Conservation (phyloP, 2,329 filamentous ascomycete genomes). For the Calcarisporium arbuscula region DNA sequence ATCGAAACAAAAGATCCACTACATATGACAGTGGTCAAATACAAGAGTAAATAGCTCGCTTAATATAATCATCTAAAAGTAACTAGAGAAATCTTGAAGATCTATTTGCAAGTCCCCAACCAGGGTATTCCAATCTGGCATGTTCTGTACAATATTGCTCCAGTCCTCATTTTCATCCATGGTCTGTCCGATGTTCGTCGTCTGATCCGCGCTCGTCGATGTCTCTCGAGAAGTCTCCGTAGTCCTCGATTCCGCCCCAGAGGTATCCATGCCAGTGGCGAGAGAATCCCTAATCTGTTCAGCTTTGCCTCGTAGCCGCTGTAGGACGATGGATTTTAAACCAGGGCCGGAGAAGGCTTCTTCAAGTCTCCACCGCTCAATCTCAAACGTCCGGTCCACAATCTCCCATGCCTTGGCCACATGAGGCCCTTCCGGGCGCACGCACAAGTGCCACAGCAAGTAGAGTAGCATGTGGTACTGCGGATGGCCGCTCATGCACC, state of each 20-base stretch:
- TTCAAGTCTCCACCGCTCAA: constrained; percentile 5
- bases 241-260: no score
- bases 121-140: constrained; percentile 9
- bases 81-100: constrained; percentile 10
- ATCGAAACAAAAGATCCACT: no score
- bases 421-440: constrained; percentile 25
- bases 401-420: constrained; percentile 12
- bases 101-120: constrained; percentile 9
- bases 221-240: no score
- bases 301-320: constrained; percentile 8
- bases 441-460: constrained; percentile 35
- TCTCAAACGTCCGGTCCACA: constrained; percentile 5
- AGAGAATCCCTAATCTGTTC: constrained; percentile 5
- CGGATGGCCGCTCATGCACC: constrained; percentile 31
- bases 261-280: neutral
- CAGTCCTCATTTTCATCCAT: constrained; percentile 9
- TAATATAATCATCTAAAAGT: constrained; percentile 3
- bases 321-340: constrained; percentile 7
- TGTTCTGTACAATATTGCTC: constrained; percentile 6
- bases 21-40: no score
- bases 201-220: neutral
- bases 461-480: constrained; percentile 38
- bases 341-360: constrained; percentile 6
- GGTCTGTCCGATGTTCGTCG: neutral
- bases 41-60: neutral